Evolutionary conservation across 352 stramenopile genomes (phyloP), one percentile per base, ranked within the genome.

Genomic region (Phytophthora cactorum): DNA sequence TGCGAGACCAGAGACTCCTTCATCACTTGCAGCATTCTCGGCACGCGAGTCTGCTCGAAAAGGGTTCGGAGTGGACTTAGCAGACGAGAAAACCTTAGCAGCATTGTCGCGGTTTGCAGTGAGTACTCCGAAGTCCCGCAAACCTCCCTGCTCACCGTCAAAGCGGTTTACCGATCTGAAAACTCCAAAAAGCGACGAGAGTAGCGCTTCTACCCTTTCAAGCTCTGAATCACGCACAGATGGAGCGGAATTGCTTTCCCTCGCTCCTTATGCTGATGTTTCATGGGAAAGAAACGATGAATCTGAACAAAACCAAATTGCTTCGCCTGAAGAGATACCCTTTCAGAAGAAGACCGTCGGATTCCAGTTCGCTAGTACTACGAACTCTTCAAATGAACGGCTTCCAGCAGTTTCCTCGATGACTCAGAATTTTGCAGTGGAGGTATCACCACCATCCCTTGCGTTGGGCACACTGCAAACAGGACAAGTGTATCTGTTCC

Each of bases 401-500:
- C 58, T 74, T 49, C 58, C 64, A 57, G 28, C 28, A n/a, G 47
- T 72, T 9, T 39, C 29, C 8, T 41, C 58, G 1, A 52, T 27
- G 17, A 29, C 44, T 15, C 58, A 79, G 25, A 66, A 79, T 5
- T 86, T 88, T 46, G 82, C 79, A 5, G 87, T 90, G 69, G 81
- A 91, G 52, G 66, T 92, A 5, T 81, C 81, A 32, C 81, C 84
- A 31, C 70, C 77, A 1, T 66, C 58, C 6, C 75, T 91, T 39
- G 51, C 52, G 2, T 57, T 92, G 14, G 76, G 69, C 9, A 70
- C 68, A 2, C 54, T 92, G 2, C 57, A 64, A 8, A 59, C 69
- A 5, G 74, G 67, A 1, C 79, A 90, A 68, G 82, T 92, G 8
- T 92, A 91, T 31, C 55, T 92, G 11, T 90, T 91, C 53, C 82